Evolutionary conservation across 306 rosid genomes (phyloP).

Genomic region (Glycine latifolia): DNA sequence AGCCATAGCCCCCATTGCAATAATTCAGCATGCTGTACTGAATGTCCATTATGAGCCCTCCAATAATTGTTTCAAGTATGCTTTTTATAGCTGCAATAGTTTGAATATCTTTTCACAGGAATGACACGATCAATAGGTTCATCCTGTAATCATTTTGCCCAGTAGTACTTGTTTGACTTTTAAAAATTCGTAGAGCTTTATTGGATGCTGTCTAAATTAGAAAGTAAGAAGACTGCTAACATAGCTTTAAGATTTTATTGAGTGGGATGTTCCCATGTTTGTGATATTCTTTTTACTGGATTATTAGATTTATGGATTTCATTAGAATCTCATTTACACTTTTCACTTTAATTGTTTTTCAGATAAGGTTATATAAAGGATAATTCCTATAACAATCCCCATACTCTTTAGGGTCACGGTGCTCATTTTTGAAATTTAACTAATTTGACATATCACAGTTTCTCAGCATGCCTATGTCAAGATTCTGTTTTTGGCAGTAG

Average conservation of each 20-base stretch:
- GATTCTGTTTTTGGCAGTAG: not conserved
- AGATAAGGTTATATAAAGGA: too few species aligned
- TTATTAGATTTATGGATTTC: too few species aligned
- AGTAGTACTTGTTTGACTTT: not conserved
- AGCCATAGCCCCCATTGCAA: not conserved
- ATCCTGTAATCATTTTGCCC: not conserved
- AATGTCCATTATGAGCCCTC: not conserved
- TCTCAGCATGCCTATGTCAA: not conserved
- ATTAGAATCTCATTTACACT: too few species aligned
- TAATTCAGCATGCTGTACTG: not conserved
- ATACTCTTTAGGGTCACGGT: too few species aligned
- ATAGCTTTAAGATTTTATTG: not conserved
- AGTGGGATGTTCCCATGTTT: not conserved
- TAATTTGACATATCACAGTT: not conserved
- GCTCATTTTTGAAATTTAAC: too few species aligned
- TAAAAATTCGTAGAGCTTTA: not conserved
- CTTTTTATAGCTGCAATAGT: not conserved
- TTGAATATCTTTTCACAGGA: not conserved
- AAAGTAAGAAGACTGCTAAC: not conserved
- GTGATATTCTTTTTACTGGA: not conserved
- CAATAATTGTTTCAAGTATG: slow-evolving; percentile 1
- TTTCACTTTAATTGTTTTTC: too few species aligned
- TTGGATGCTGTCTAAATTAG: not conserved
- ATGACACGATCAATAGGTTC: not conserved
- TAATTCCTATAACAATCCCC: too few species aligned